Base-by-base conservation (phyloP, 2,329 filamentous ascomycete species). In the Pestalotiopsis sp. region DNA sequence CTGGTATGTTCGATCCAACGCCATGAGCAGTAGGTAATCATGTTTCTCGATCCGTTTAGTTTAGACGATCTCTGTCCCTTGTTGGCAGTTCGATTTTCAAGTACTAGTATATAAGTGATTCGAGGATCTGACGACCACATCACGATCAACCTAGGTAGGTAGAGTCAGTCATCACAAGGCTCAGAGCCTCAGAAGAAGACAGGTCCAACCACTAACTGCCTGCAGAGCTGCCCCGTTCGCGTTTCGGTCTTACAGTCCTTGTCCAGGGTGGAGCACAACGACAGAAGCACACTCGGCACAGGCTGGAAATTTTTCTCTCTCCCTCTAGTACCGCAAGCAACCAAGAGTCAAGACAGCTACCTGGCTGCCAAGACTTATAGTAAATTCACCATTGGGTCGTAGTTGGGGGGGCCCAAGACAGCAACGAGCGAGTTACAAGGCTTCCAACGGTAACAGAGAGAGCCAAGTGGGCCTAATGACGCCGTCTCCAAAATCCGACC, bases 391-490 rank as follows among this genome's bases (percentile, higher is more conserved):
- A 66, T 66, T 66, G 65, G 65, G 36, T 36, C 45, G 13, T 23
- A 20, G 56, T 45, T 14, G 20, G 27, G 38, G 56, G 40, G 38
- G n/a, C 36, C 65, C 17, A 66, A 38, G 52, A 60, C 52, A 31
- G 36, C 14, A 31, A 7, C 45, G 41, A 20, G 7, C 9, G 45
- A 52, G 14, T 52, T n/a, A 11, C 45, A n/a, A 52, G 45, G 17
- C 45, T 20, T 52, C 11, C 41, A 14, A 9, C 45, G 9, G 64
- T 23, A 13, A 40, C 52, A 45, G 31, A 36, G 60, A 23, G 23
- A 12, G 56, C 31, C 45, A 66, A 56, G 52, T 59, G 65, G 65
- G 65, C 49, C 56, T 31, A 27, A 66, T 66, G 65, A 66, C 65
- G 65, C 65, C 40, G 65, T 60, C 65, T 25, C 56, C 65, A 59